Evolutionary conservation across 1,284 basidiomycete genomes (phyloP), one percentile per base, ranked within the genome.

Genomic region (Fomes fomentarius): DNA sequence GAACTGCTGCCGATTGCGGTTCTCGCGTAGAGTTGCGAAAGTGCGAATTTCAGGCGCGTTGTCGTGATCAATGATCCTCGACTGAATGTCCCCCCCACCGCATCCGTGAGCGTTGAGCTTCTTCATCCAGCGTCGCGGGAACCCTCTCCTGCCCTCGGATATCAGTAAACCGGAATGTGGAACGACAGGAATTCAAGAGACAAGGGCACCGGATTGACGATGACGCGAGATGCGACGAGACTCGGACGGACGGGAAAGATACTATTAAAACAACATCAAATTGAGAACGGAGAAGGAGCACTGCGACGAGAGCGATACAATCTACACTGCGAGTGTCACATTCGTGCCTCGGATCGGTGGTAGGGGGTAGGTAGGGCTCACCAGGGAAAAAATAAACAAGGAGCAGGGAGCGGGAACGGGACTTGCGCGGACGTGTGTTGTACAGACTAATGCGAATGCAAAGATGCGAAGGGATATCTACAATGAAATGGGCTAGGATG

Each of bases 251-350:
- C 6, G 41, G 10, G 24, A 25, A 7, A 17, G 21, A n/a, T 37
- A 26, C 37, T 49, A 50, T 47, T 58, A 57, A 38, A 53, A 61
- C 56, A 57, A 57, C 58, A 61, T 61, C 30, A 56, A 43, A 56
- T 61, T 60, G 52, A 37, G 30, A 30, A 8, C n/a, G 21, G 1
- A 40, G 14, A 40, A 8, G 31, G 17, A 42, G 52, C 40, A 44
- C 40, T 43, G 43, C n/a, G 40, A 37, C 41, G 39, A 47, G 38
- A 52, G 49, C 38, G 50, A 17, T 58, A 58, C 56, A 58, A 48
- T 54, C 59, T 56, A 56, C 43, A 52, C 50, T 56, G 53, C 17
- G 26, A 48, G 25, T 40, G 38, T 38, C 41, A 43, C 35, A 40
- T 47, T 47, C 30, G 22, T 26, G 21, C 49, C 47, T 40, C 40